Evolutionary conservation across 176 grass and related monocot species (phyloP).

Genomic region (Oryza longistaminata): DNA sequence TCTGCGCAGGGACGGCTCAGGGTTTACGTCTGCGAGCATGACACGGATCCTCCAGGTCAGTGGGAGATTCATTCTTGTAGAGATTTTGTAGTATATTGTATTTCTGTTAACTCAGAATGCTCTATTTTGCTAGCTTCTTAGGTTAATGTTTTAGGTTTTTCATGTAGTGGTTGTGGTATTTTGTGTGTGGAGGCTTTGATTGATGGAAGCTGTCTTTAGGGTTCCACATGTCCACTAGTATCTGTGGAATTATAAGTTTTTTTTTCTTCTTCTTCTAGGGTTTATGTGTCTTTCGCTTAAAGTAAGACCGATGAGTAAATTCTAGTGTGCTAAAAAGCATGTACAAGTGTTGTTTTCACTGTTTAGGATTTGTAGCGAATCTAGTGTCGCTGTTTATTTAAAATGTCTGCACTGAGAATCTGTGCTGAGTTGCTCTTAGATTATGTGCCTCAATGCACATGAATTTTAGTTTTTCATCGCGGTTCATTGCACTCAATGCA

Average conservation of each 20-base stretch:
- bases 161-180: not conserved
- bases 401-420: not conserved
- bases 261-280: not conserved
- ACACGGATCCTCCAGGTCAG: constrained; percentile 48
- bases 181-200: not conserved
- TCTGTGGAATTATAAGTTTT: not conserved
- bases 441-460: not conserved
- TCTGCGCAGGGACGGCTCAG: constrained; percentile 49
- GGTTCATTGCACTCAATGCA: not conserved
- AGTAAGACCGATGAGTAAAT: not conserved
- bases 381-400: not conserved
- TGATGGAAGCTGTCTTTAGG: not conserved
- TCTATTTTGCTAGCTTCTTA: not conserved
- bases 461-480: not conserved
- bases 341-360: not conserved
- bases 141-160: not conserved
- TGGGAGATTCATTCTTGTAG: not conserved
- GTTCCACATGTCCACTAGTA: not conserved
- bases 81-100: not conserved
- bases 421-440: not conserved
- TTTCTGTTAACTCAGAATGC: not conserved
- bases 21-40: constrained; percentile 55
- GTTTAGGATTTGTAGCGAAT: not conserved
- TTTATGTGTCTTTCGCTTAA: not conserved
- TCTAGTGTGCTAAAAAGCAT: not conserved